Percentiles rank a stretch among this genome's conserved stretches.
Evolutionary conservation across 306 rosid genomes (phyloP).

Genomic region (Prunus salicina): DNA sequence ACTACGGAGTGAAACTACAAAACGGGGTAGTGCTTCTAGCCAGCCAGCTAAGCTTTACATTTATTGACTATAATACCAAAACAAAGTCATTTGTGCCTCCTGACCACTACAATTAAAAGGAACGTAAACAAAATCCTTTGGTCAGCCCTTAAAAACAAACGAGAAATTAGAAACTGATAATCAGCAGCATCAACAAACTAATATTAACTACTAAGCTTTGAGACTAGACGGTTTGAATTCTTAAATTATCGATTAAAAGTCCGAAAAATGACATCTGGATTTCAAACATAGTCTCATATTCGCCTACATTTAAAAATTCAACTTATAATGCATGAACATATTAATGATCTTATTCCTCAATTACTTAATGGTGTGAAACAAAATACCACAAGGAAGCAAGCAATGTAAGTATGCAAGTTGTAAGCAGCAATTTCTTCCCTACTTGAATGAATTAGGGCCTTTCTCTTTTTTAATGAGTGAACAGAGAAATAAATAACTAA

Average conservation of each 20-base stretch:
- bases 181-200: neutral
- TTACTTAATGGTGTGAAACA: neutral
- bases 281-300: neutral
- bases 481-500: constrained; percentile 25
- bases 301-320: neutral
- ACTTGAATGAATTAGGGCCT: neutral
- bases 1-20: neutral
- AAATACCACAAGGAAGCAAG: neutral
- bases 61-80: neutral
- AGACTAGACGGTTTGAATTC: neutral
- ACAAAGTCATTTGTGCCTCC: neutral
- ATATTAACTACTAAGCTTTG: neutral
- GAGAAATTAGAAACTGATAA: neutral
- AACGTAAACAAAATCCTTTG: neutral
- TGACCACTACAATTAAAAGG: neutral
- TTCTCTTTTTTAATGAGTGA: neutral
- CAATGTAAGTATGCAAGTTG: neutral
- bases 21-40: neutral
- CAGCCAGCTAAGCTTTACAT: too few species aligned
- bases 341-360: neutral
- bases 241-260: neutral
- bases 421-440: constrained; percentile 2
- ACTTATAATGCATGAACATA: neutral
- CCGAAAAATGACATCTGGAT: neutral
- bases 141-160: neutral